These are phyloP conservation scores for Eutrema yunnanense DNA, from an alignment of 345 rosid species.

Conservation along the genomic window DNA sequence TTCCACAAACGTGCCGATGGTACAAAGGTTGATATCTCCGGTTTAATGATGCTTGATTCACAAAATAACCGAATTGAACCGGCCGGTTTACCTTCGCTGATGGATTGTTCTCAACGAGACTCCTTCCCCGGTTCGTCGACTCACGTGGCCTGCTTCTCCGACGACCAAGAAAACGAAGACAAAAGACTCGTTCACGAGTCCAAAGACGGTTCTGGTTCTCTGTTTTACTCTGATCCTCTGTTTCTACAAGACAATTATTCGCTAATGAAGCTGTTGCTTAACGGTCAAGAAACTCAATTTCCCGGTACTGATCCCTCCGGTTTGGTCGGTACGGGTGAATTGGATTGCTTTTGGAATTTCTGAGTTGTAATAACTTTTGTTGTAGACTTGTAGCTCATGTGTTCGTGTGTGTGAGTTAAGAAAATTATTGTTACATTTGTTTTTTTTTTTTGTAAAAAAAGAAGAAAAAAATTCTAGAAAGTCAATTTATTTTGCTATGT, in stretches of 20 bases:
- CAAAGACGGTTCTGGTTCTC: conserved; percentile 31
- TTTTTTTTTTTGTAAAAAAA: not conserved
- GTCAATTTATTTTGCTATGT: conserved; percentile 11
- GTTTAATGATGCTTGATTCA: conserved; percentile 32
- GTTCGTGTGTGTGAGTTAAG: conserved; percentile 5
- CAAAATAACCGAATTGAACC: conserved; percentile 25
- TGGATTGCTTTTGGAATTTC: conserved; percentile 47
- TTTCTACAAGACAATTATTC: conserved; percentile 46
- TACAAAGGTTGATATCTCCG: conserved; percentile 44
- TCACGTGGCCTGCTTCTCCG: conserved; percentile 96
- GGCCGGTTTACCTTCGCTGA: conserved; percentile 47
- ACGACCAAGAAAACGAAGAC: conserved; percentile 36
- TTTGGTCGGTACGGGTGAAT: conserved; percentile 34
- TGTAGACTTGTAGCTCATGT: conserved; percentile 16
- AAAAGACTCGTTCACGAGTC: conserved; percentile 32
- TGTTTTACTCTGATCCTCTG: conserved; percentile 41
- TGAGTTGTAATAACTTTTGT: conserved; percentile 19
- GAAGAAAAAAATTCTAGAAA: not conserved
- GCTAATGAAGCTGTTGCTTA: conserved; percentile 43
- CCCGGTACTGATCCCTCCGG: conserved; percentile 20
- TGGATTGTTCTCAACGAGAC: conserved; percentile 45
- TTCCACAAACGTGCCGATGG: conserved; percentile 57
- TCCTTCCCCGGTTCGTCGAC: conserved; percentile 26
- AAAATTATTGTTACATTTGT: conserved; percentile 15
- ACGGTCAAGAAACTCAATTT: conserved; percentile 28